Conservation (phyloP, 2,329 filamentous ascomycete species). For the Dothiorella sarmentorum region DNA sequence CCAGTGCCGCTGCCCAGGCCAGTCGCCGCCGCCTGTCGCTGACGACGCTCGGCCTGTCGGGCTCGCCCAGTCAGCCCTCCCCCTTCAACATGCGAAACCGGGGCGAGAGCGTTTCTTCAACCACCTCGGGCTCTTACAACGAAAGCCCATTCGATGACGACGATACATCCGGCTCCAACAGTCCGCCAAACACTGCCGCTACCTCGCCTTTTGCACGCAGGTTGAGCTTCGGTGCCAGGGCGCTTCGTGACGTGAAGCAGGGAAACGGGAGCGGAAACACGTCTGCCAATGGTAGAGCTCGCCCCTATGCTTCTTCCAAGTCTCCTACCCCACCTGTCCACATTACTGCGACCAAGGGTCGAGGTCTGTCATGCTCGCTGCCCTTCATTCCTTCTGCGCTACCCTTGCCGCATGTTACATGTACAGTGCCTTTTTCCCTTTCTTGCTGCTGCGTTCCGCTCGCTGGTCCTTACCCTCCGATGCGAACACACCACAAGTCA, state of each 20-base stretch:
- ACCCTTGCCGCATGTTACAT: slow-evolving; percentile 18
- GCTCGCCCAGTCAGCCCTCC: slow-evolving; percentile 42
- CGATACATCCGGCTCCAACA: slow-evolving; percentile 48
- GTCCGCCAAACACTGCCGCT: slow-evolving; percentile 56
- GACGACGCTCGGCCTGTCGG: slow-evolving; percentile 48
- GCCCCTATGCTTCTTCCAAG: slow-evolving; percentile 43
- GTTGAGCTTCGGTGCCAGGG: slow-evolving; percentile 85
- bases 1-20: slow-evolving; percentile 47
- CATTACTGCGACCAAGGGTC: slow-evolving; percentile 50
- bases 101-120: slow-evolving; percentile 47
- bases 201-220: slow-evolving; percentile 68
- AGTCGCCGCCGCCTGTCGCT: slow-evolving; percentile 49
- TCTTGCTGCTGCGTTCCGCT: not conserved
- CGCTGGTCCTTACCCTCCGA: not conserved
- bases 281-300: slow-evolving; percentile 57
- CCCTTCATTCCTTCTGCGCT: slow-evolving; percentile 23
- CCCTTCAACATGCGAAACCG: slow-evolving; percentile 40
- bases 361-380: slow-evolving; percentile 54
- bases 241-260: slow-evolving; percentile 66
- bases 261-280: slow-evolving; percentile 50
- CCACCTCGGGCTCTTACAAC: slow-evolving; percentile 47
- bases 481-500: slow-evolving; percentile 1
- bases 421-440: slow-evolving; percentile 35
- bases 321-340: slow-evolving; percentile 48
- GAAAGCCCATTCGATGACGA: slow-evolving; percentile 60